Evolutionary conservation across 2,329 filamentous ascomycete genomes (phyloP).

Genomic region (Nemania serpens): DNA sequence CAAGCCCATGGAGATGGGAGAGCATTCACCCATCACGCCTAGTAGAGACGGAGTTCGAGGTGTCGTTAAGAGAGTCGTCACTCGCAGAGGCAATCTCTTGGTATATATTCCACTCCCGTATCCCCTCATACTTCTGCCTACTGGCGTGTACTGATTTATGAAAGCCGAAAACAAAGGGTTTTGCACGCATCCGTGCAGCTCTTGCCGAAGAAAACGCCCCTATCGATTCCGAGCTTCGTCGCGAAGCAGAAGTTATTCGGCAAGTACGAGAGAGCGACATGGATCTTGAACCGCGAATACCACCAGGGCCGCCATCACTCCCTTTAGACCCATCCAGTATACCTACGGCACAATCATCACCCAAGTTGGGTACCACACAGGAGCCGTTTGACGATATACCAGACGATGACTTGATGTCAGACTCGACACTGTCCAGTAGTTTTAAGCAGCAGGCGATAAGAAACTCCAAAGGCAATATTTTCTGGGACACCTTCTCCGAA

Average conservation of each 20-base stretch:
- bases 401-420: conserved; percentile 71
- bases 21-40: conserved; percentile 47
- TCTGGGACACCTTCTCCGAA: conserved; percentile 81
- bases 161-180: conserved; percentile 94
- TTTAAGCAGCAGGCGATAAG: conserved; percentile 77
- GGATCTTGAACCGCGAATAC: conserved; percentile 55
- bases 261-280: conserved; percentile 91
- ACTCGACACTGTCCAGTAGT: conserved; percentile 61
- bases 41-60: conserved; percentile 66
- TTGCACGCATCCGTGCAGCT: conserved; percentile 88
- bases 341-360: conserved; percentile 69
- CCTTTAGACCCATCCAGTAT: conserved; percentile 53
- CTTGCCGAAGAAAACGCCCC: conserved; percentile 87
- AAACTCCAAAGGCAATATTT: conserved; percentile 71
- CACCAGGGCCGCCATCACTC: conserved; percentile 41
- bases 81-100: conserved; percentile 84
- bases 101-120: conserved; percentile 56
- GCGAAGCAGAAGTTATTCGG: conserved; percentile 93
- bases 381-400: conserved; percentile 71
- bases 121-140: conserved; percentile 15
- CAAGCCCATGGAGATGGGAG: conserved; percentile 56
- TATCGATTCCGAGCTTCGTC: conserved; percentile 83
- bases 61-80: conserved; percentile 82
- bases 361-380: conserved; percentile 64
- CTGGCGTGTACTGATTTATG: conserved; percentile 17